These are phyloP conservation scores for Volvariella volvacea DNA, from an alignment of 1,284 basidiomycete species.

Conservation along the genomic window DNA sequence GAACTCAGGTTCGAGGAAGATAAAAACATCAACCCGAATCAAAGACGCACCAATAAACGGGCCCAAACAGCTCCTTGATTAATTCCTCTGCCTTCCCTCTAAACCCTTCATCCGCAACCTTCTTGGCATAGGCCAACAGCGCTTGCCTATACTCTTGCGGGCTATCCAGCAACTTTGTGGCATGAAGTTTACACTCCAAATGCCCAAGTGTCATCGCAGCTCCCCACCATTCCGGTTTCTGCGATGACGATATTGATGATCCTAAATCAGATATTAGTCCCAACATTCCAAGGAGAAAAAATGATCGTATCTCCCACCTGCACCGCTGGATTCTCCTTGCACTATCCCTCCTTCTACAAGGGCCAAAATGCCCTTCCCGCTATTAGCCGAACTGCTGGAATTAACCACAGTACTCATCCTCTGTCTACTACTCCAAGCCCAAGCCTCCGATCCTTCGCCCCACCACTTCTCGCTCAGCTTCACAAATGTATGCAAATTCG, in stretches of 20 bases:
- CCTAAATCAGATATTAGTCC: conserved; percentile 4
- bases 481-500: conserved; percentile 57
- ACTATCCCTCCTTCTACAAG: conserved; percentile 50
- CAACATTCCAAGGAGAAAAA: too few species aligned
- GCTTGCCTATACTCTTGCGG: conserved; percentile 77
- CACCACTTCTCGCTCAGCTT: conserved; percentile 77
- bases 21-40: conserved; percentile 3
- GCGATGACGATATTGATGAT: conserved; percentile 24
- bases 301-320: conserved; percentile 21
- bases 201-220: conserved; percentile 78
- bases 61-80: conserved; percentile 81
- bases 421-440: conserved; percentile 75
- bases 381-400: conserved; percentile 18
- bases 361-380: conserved; percentile 39
- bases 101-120: conserved; percentile 82
- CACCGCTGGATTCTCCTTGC: conserved; percentile 18
- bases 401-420: conserved; percentile 29
- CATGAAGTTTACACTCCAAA: conserved; percentile 74
- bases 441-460: conserved; percentile 72
- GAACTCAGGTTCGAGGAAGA: too few species aligned
- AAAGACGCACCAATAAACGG: conserved; percentile 75
- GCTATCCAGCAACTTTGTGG: conserved; percentile 69
- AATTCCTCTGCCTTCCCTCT: conserved; percentile 82
- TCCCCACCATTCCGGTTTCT: conserved; percentile 69
- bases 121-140: conserved; percentile 71